A percentile compares a stretch with the other conserved stretches of the same genome.
phyloP scores from a whole-genome alignment of 176 grass and related monocot genomes.

The Calamus simplicifolius region DNA sequence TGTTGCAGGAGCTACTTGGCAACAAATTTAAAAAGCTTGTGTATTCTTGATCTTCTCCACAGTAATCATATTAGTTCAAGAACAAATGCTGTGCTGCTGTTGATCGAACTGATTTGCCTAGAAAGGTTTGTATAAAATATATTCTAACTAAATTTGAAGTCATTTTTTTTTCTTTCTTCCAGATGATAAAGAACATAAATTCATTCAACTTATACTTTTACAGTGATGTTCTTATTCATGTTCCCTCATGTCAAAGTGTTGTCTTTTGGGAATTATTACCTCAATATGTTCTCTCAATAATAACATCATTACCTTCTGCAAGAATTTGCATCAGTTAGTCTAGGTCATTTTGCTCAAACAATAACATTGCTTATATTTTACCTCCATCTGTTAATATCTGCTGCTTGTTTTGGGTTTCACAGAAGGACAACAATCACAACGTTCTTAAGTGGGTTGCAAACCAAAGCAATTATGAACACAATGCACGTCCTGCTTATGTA shows the following conservation, averaged over 20 bases:
- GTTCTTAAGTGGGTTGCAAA: constrained; percentile 25
- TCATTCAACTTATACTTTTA: too few species aligned
- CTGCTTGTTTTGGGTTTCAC: not conserved
- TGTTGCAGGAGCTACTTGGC: constrained; percentile 48
- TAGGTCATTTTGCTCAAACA: too few species aligned
- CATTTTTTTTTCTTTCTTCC: too few species aligned
- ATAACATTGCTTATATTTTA: too few species aligned
- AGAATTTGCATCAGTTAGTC: too few species aligned
- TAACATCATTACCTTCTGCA: too few species aligned
- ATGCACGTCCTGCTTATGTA: constrained; percentile 33
- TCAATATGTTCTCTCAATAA: too few species aligned
- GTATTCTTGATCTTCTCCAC: constrained; percentile 26
- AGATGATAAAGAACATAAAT: too few species aligned
- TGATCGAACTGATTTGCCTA: constrained; percentile 34
- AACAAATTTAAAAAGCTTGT: constrained; percentile 14
- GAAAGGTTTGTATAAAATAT: constrained; percentile 21
- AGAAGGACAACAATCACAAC: constrained; percentile 24
- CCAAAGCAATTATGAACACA: constrained; percentile 7
- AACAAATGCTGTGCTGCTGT: constrained; percentile 19
- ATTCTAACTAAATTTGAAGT: too few species aligned
- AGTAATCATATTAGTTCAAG: constrained; percentile 20
- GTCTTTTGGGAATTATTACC: too few species aligned
- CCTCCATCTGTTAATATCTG: not conserved
- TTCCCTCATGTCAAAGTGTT: too few species aligned
- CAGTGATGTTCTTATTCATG: too few species aligned